Base-by-base conservation (phyloP, 371 early-diverging fungal genomes). In the Lichtheimia ornata region DNA sequence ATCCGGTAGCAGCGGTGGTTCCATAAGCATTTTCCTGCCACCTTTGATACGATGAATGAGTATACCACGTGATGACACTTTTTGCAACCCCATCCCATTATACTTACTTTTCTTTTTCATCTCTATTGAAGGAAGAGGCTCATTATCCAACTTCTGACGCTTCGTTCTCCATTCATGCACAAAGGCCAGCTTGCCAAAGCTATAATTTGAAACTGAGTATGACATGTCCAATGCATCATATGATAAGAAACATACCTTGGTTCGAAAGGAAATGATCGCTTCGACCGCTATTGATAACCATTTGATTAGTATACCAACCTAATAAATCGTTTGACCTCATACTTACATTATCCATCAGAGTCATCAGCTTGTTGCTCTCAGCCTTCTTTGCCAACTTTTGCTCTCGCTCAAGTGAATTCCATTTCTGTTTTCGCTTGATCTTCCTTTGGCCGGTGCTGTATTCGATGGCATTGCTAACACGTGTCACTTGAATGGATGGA, bases 121-220 rank as follows among this genome's bases (percentile, higher is more conserved):
- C 35, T 86, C 86, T 53, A 86, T 69, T 14, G 82, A 79, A 3
- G 81, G 77, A 27, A 84, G 69, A 15, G 74, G 63, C 44, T 86
- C 83, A 15, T 70, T 63, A 30, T 69, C 78, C 49, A 70, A 50
- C 59, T 74, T 74, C 44, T 72, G 73, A 49, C 78, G 77, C 64
- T 84, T 86, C 44, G 70, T 62, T 54, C 83, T 71, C 86, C 86
- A 86, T 47, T 86, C 84, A 52, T 83, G 83, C 56, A 84, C 74
- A 73, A 83, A 86, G 6, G 86, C 82, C 27, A 86, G 75, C 44
- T 83, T 81, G 27, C 82, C 80, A 71, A 86, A 86, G 44, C 80
- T 84, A 30, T 58, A 14, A 27, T 13, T 3, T 12, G 30, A 66
- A 40, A 45, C 6, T 4, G 51, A 27, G 50, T 17, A 42, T 40